Percentiles rank a stretch among this genome's conserved stretches.
These are phyloP conservation scores for Flaveria ramosissima DNA, from an alignment of 129 eudicot species.

Conservation along the genomic window DNA sequence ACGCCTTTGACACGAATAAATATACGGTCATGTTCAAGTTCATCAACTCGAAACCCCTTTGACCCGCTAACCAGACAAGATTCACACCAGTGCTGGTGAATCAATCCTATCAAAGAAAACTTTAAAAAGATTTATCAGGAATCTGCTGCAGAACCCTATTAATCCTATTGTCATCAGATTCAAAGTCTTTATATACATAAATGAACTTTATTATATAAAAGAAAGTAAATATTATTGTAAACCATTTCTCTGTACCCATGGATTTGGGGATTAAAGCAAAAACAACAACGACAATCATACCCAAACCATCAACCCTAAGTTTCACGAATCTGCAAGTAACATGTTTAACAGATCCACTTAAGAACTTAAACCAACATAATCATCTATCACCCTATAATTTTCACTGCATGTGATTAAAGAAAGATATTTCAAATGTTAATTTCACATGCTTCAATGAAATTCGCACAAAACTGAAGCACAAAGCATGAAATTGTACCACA, in stretches of 20 bases:
- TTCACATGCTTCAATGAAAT: conserved; percentile 4
- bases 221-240: not conserved
- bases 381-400: not conserved
- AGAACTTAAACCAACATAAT: not conserved
- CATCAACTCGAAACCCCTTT: not conserved
- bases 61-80: not conserved
- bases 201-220: not conserved
- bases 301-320: not conserved
- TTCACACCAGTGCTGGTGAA: not conserved
- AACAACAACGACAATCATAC: conserved; percentile 17
- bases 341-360: too few species aligned
- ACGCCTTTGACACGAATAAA: not conserved
- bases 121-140: too few species aligned
- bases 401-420: not conserved
- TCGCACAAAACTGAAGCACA: conserved; percentile 14
- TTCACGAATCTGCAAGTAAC: not conserved
- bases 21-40: not conserved
- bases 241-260: not conserved
- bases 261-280: conserved; percentile 27
- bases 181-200: not conserved
- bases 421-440: not conserved
- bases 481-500: not conserved
- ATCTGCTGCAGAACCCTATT: not conserved
- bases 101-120: too few species aligned
- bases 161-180: not conserved